Conservation (phyloP, 192 early-diverging fungal genomes). For the Rhizophagus clarus region DNA sequence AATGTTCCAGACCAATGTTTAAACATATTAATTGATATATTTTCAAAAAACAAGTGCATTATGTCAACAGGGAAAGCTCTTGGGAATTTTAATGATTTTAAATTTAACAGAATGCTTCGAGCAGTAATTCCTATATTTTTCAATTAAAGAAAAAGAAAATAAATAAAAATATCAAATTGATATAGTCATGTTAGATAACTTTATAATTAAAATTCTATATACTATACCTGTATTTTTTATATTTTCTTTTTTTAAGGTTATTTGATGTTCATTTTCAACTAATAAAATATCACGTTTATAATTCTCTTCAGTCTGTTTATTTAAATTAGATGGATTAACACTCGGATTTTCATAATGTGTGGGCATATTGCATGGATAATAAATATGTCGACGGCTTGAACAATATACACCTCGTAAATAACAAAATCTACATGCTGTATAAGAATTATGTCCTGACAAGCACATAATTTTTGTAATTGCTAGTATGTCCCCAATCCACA, state of each 20-base stretch:
- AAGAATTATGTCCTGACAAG: neutral
- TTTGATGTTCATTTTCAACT: too few species aligned
- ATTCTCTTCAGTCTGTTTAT: too few species aligned
- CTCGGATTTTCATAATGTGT: too few species aligned
- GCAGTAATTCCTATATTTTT: too few species aligned
- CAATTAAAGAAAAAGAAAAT: too few species aligned
- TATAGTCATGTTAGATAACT: too few species aligned
- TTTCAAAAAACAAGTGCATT: neutral
- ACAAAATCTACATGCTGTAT: neutral
- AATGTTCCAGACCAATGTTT: constrained; percentile 1
- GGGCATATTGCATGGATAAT: neutral
- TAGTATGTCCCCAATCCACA: neutral
- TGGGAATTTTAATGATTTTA: neutral
- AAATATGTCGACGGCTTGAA: neutral
- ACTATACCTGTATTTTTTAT: too few species aligned
- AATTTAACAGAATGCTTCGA: neutral
- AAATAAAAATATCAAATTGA: too few species aligned
- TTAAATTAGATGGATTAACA: too few species aligned
- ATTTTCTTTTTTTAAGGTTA: too few species aligned
- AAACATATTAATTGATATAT: neutral
- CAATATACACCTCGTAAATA: neutral
- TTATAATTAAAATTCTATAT: too few species aligned
- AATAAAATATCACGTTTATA: too few species aligned
- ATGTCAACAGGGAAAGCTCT: neutral
- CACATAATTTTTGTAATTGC: neutral